Percentiles rank a stretch among this genome's conserved stretches.
Conservation (phyloP, 129 eudicot genomes). For the Artemisia argyi region DNA sequence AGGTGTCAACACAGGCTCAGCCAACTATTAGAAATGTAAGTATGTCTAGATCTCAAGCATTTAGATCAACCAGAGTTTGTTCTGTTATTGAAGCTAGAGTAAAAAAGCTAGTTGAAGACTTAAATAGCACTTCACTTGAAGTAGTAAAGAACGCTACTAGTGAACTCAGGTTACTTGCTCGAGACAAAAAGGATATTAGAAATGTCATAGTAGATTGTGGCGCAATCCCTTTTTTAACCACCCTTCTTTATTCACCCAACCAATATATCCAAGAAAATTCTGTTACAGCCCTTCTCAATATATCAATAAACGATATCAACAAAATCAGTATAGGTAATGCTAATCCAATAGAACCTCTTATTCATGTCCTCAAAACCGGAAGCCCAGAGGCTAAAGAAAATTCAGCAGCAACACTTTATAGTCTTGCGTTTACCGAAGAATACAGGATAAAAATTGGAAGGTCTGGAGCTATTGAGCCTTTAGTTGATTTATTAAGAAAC, state of each 20-base stretch:
- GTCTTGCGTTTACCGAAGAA: conserved; percentile 77
- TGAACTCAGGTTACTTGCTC: conserved; percentile 71
- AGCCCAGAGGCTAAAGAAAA: conserved; percentile 86
- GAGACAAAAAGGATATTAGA: conserved; percentile 77
- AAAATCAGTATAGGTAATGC: conserved; percentile 73
- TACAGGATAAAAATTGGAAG: conserved; percentile 73
- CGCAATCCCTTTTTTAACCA: conserved; percentile 59
- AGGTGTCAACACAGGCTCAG: conserved; percentile 41
- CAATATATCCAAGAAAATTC: conserved; percentile 67
- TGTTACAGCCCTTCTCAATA: conserved; percentile 88
- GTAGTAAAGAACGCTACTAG: conserved; percentile 54
- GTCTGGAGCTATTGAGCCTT: conserved; percentile 82
- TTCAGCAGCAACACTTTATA: conserved; percentile 89
- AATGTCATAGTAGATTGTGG: conserved; percentile 74
- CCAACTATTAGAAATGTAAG: conserved; percentile 36
- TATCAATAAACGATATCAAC: conserved; percentile 83
- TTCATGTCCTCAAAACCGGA: conserved; percentile 78
- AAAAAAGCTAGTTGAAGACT: conserved; percentile 52
- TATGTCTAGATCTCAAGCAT: no score
- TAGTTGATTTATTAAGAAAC: conserved; percentile 77
- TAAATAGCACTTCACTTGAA: conserved; percentile 58
- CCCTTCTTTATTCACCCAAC: conserved; percentile 69
- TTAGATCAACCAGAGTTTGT: no score
- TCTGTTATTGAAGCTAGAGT: conserved; percentile 54
- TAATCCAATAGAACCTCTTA: conserved; percentile 75